A percentile compares a stretch with the other conserved stretches of the same genome.
Conservation (phyloP, 2,329 filamentous ascomycete genomes). For the Hypoxylon sp. region DNA sequence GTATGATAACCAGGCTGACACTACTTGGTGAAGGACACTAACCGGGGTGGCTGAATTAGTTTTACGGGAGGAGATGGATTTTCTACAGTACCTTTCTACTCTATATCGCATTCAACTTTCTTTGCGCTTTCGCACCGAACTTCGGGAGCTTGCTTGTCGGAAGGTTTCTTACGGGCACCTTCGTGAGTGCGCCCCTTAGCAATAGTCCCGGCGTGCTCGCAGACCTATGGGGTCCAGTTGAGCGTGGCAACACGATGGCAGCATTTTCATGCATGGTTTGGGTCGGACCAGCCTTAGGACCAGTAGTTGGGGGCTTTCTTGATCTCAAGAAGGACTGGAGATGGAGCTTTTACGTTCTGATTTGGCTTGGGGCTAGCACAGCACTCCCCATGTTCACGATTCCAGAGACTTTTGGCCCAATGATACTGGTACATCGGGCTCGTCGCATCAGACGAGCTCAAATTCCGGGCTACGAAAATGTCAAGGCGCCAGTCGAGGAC, state of each 20-base stretch:
- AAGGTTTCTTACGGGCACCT: constrained; percentile 69
- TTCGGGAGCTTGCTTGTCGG: constrained; percentile 68
- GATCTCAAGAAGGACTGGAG: constrained; percentile 69
- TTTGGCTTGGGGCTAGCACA: constrained; percentile 61
- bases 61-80: constrained; percentile 69
- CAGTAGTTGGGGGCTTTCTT: constrained; percentile 70
- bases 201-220: constrained; percentile 68
- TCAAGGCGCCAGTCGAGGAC: constrained; percentile 65
- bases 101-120: constrained; percentile 67
- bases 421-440: constrained; percentile 69
- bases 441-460: constrained; percentile 64
- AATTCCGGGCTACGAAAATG: constrained; percentile 67
- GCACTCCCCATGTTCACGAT: constrained; percentile 68
- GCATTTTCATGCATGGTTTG: constrained; percentile 68
- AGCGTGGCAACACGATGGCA: constrained; percentile 69
- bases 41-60: constrained; percentile 44
- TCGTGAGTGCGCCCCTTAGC: constrained; percentile 57
- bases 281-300: constrained; percentile 63
- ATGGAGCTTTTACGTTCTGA: constrained; percentile 66
- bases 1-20: constrained; percentile 23
- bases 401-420: constrained; percentile 69
- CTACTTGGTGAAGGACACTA: not conserved
- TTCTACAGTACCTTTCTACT: constrained; percentile 65
- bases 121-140: constrained; percentile 69
- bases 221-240: constrained; percentile 67